Evolutionary conservation across 345 rosid species (phyloP).

Genomic region (Rhodomyrtus tomentosa): DNA sequence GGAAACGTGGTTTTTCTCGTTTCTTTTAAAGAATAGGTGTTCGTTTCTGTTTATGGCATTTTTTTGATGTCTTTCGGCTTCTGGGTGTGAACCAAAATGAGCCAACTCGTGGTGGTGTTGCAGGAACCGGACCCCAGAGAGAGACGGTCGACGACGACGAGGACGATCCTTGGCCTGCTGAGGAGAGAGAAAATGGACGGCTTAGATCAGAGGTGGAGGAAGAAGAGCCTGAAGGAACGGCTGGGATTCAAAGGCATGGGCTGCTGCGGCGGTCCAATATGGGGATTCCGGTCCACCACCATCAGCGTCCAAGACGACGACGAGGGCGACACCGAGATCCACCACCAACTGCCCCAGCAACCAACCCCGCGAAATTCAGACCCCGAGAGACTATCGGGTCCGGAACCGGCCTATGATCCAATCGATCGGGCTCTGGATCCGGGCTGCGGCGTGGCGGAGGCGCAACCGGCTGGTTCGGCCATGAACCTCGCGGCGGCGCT

Average conservation of each 20-base stretch:
- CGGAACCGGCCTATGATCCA: neutral
- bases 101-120: constrained; percentile 26
- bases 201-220: constrained; percentile 20
- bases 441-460: neutral
- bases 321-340: constrained; percentile 4
- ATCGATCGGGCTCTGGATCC: neutral
- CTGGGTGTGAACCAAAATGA: constrained; percentile 19
- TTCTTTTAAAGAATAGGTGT: neutral
- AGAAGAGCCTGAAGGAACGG: constrained; percentile 40
- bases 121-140: constrained; percentile 22
- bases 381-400: neutral
- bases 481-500: constrained; percentile 91
- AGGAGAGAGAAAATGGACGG: constrained; percentile 48
- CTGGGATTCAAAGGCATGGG: constrained; percentile 48
- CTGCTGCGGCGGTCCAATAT: constrained; percentile 64
- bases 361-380: neutral
- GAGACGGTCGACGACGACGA: constrained; percentile 21
- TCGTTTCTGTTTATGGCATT: neutral
- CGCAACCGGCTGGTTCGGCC: constrained; percentile 12
- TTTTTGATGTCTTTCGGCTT: neutral
- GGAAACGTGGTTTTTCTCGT: too few relatives aligned
- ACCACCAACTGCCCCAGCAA: neutral
- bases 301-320: constrained; percentile 31
- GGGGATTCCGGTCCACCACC: constrained; percentile 33
- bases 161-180: constrained; percentile 44